Base-by-base conservation (phyloP, 176 grass and related monocot species). In the Carex kokanica region DNA sequence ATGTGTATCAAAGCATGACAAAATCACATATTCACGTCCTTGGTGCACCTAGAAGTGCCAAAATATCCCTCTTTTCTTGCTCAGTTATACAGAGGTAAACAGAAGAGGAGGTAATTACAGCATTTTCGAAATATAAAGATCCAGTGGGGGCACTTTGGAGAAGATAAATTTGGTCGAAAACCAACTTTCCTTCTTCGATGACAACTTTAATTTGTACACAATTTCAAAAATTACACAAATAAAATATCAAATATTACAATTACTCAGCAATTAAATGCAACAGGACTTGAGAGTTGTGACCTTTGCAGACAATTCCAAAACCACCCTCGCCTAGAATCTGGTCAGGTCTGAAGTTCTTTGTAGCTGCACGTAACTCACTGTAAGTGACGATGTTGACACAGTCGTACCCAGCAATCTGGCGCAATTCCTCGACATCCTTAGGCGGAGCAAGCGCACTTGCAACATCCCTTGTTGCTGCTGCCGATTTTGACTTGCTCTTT, bases 231-330 rank as follows among this genome's bases (percentile, higher is more conserved):
- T n/a, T n/a, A n/a, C n/a, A n/a, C n/a, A n/a, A n/a, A n/a, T n/a
- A n/a, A n/a, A n/a, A n/a, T n/a, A n/a, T n/a, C n/a, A n/a, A 72
- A 72, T 74, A 52, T 53, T 12, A 75, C 23, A 54, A 27, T 54
- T 27, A 29, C 27, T 53, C 47, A 75, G 20, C 12, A 75, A 27
- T 75, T n/a, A n/a, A n/a, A n/a, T n/a, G 47, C 12, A 31, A 56
- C 23, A 55, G 14, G 51, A 77, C 10, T 55, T 55, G 25, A 90
- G n/a, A n/a, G n/a, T n/a, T n/a, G n/a, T n/a, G 51, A 84, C 95
- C 95, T 87, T 93, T 98, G 66, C 95, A 98, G 29, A 98, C 95
- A 80, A 98, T 86, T 78, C 95, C 95, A 93, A 98, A 98, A 2
- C 95, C 95, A 24, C 95, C 95, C 88, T 93, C 95, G 65, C 95